Conservation (phyloP, 2,329 filamentous ascomycete genomes). For the Colletotrichum sp. region DNA sequence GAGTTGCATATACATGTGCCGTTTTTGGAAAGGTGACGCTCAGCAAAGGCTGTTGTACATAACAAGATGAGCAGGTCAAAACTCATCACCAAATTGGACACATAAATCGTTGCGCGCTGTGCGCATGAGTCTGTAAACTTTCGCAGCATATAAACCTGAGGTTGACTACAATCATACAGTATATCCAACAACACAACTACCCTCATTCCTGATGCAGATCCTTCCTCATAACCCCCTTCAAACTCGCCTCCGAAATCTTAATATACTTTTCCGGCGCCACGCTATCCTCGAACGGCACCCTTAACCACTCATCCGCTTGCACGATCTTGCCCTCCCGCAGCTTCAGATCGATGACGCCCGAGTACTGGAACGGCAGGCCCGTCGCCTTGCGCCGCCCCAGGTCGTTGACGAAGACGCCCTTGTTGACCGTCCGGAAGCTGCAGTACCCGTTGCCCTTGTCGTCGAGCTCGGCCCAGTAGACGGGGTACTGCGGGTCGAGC, state of each 20-base stretch:
- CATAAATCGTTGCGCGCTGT: not conserved
- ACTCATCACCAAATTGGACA: not conserved
- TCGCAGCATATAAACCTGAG: not conserved
- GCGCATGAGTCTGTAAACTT: not conserved
- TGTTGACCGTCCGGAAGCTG: conserved; percentile 13
- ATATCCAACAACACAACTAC: not conserved
- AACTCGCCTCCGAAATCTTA: conserved; percentile 1
- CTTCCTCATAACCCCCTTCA: conserved; percentile 3
- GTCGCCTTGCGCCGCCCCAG: conserved; percentile 2
- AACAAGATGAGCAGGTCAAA: not conserved
- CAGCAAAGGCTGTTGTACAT: not conserved
- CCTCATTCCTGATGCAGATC: not conserved
- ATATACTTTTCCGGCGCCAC: conserved; percentile 14
- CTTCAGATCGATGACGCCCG: conserved; percentile 1
- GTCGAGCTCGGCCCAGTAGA: conserved; percentile 6
- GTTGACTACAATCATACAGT: not conserved
- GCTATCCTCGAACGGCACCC: conserved; percentile 6
- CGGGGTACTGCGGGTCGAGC: conserved; percentile 5
- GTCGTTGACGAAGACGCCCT: conserved; percentile 10
- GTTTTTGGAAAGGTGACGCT: not conserved
- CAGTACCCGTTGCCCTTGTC: conserved; percentile 2
- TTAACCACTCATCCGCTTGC: conserved; percentile 2
- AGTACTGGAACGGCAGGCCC: conserved; percentile 5
- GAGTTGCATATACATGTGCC: not conserved
- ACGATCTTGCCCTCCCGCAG: conserved; percentile 1